Conservation (phyloP, 371 early-diverging fungal species). For the Actinomucor elegans region DNA sequence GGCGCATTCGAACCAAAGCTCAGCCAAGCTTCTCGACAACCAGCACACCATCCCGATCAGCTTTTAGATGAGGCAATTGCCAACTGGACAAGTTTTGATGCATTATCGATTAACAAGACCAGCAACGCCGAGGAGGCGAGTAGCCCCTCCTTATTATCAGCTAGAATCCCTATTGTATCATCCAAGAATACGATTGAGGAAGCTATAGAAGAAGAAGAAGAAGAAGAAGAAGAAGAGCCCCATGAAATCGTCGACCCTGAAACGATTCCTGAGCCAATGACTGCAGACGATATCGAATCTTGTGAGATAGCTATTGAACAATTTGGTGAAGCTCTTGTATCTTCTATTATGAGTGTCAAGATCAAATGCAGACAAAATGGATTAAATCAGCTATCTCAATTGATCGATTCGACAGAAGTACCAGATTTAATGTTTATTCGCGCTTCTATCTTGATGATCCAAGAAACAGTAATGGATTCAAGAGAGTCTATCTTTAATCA, state of each 20-base stretch:
- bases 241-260: conserved; percentile 19
- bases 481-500: conserved; percentile 59
- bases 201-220: neutral
- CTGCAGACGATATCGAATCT: conserved; percentile 46
- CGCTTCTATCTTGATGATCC: conserved; percentile 62
- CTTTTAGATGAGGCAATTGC: conserved; percentile 20
- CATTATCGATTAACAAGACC: conserved; percentile 6
- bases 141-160: conserved; percentile 14
- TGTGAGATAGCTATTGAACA: conserved; percentile 47
- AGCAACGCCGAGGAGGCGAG: neutral
- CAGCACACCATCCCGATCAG: conserved; percentile 5
- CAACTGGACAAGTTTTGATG: conserved; percentile 30
- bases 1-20: neutral
- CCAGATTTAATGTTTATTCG: conserved; percentile 36
- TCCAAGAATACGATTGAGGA: too few relatives aligned
- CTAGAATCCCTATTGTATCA: conserved; percentile 9
- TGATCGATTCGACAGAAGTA: neutral
- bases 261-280: conserved; percentile 44
- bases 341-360: conserved; percentile 55
- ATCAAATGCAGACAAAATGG: conserved; percentile 55
- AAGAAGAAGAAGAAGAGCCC: neutral
- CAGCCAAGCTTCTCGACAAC: too few relatives aligned
- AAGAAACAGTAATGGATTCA: conserved; percentile 61
- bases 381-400: conserved; percentile 18
- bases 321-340: conserved; percentile 51